Conservation (phyloP, 2,329 filamentous ascomycete genomes). For the Albophoma yamanashiensis region DNA sequence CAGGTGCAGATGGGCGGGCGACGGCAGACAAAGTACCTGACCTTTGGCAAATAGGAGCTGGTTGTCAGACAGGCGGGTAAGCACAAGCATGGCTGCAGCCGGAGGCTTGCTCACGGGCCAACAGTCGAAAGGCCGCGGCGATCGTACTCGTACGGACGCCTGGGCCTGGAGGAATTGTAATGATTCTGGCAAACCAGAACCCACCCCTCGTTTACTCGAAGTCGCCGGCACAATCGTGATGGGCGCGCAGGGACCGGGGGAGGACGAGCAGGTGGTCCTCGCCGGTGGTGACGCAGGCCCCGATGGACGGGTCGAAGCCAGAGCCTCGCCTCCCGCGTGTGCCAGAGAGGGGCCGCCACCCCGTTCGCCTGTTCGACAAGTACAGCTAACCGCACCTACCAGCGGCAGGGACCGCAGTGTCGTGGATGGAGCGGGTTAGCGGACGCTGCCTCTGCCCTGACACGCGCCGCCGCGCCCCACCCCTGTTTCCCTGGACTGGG, state of each 20-base stretch:
- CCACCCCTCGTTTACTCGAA: not conserved
- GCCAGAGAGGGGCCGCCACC: slow-evolving; percentile 1
- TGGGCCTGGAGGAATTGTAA: no score
- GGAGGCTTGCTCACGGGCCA: not conserved
- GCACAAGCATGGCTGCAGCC: not conserved
- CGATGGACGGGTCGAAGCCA: not conserved
- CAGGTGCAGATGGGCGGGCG: no score
- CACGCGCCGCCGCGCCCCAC: slow-evolving; percentile 1
- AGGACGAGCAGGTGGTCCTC: not conserved
- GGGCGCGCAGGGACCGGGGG: not conserved
- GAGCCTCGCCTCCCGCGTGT: not conserved
- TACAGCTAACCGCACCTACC: no score
- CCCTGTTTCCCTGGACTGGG: slow-evolving; percentile 7
- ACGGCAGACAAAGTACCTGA: no score
- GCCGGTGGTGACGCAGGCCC: not conserved
- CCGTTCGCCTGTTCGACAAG: not conserved
- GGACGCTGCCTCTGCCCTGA: not conserved
- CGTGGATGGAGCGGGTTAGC: not conserved
- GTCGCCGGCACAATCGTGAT: not conserved
- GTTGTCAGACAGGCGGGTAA: not conserved
- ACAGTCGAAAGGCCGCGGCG: not conserved
- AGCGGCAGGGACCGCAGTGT: not conserved
- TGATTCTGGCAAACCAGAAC: not conserved
- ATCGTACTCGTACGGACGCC: no score
- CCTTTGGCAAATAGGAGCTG: not conserved